phyloP scores from a whole-genome alignment of 805 yeast genomes.

The Clavispora vitiphila region DNA sequence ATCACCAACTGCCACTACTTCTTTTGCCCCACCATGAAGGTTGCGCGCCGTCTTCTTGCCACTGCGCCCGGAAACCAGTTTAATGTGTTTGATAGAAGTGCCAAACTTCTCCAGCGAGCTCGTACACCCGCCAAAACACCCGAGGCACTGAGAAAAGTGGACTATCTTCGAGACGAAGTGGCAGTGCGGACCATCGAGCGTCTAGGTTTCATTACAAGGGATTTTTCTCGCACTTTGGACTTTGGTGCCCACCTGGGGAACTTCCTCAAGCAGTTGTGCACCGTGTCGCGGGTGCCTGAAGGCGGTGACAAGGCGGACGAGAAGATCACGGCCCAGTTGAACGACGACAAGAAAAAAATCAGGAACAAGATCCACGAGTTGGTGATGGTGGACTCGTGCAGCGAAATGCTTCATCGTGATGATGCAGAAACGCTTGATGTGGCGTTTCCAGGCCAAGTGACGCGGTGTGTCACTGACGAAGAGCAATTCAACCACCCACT shows the following conservation, averaged over 20 bases:
- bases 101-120: constrained; percentile 59
- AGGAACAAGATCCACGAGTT: constrained; percentile 48
- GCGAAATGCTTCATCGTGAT: constrained; percentile 50
- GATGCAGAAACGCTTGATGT: constrained; percentile 35
- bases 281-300: constrained; percentile 19
- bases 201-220: constrained; percentile 64
- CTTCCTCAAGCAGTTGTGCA: constrained; percentile 40
- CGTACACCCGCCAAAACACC: constrained; percentile 43
- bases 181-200: constrained; percentile 72
- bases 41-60: neutral
- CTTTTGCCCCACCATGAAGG: neutral
- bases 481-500: constrained; percentile 48
- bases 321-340: constrained; percentile 37
- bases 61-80: constrained; percentile 18
- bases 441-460: constrained; percentile 38
- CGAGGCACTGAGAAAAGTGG: constrained; percentile 49
- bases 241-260: constrained; percentile 73
- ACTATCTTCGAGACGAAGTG: constrained; percentile 70
- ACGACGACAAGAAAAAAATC: constrained; percentile 51
- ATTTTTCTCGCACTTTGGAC: constrained; percentile 58
- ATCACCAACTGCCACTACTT: neutral
- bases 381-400: constrained; percentile 64
- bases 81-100: constrained; percentile 53
- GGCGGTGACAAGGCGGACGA: constrained; percentile 28
- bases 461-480: constrained; percentile 61